Conservation (phyloP, 495 filamentous ascomycete species). For the Penicillium malachiteum region DNA sequence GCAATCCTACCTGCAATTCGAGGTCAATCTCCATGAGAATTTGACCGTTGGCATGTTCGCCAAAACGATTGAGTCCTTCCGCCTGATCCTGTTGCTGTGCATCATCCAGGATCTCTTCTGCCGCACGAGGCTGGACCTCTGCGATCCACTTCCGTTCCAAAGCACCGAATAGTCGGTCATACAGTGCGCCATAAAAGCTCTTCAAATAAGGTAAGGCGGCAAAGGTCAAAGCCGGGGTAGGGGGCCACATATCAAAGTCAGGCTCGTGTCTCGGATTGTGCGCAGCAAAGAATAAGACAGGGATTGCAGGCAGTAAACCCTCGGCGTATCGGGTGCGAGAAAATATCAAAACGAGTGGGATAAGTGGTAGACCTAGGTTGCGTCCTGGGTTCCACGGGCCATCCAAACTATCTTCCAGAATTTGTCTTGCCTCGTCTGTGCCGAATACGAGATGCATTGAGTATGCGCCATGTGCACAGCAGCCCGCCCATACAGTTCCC, state of each 20-base stretch:
- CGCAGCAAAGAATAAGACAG: conserved; percentile 60
- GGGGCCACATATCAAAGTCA: conserved; percentile 63
- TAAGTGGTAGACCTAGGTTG: conserved; percentile 59
- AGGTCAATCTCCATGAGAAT: conserved; percentile 48
- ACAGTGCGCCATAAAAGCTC: conserved; percentile 63
- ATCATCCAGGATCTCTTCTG: conserved; percentile 48
- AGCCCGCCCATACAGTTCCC: conserved; percentile 54
- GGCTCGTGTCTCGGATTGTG: conserved; percentile 44
- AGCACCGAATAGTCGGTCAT: conserved; percentile 60
- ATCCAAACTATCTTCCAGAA: conserved; percentile 44
- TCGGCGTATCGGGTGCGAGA: conserved; percentile 60
- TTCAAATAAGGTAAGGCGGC: conserved; percentile 67
- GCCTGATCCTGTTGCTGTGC: conserved; percentile 46
- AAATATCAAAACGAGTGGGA: conserved; percentile 59
- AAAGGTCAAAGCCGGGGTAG: conserved; percentile 69
- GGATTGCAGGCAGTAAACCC: conserved; percentile 58
- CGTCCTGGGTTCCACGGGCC: conserved; percentile 42
- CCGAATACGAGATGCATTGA: conserved; percentile 65
- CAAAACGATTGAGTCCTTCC: conserved; percentile 38
- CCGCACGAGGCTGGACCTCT: conserved; percentile 62
- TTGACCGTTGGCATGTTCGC: conserved; percentile 39
- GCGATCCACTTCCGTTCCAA: conserved; percentile 65
- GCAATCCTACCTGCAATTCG: conserved; percentile 43
- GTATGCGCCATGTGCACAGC: conserved; percentile 57
- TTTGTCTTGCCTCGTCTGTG: conserved; percentile 51